A percentile compares a stretch with the other conserved stretches of the same genome.
Conservation (phyloP, 495 filamentous ascomycete species). For the Penicillium argentinense region DNA sequence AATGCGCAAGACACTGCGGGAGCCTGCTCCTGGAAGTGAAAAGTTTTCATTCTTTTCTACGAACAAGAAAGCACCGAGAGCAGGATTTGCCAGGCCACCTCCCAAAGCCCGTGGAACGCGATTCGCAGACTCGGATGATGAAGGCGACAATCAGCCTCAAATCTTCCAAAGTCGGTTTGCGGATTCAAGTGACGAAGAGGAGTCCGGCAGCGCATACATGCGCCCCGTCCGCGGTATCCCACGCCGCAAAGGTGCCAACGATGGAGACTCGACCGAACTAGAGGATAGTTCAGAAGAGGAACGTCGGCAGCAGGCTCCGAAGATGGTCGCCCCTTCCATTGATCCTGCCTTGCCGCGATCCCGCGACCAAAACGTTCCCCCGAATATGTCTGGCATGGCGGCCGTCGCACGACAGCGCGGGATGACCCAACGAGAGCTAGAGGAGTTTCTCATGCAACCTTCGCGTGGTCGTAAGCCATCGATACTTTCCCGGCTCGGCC, state of each 20-base stretch:
- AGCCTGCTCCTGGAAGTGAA: conserved; percentile 28
- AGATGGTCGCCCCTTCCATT: conserved; percentile 9
- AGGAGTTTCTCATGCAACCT: conserved; percentile 38
- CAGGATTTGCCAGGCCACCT: conserved; percentile 30
- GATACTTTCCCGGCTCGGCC: conserved; percentile 42
- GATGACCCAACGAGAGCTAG: conserved; percentile 41
- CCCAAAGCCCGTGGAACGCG: conserved; percentile 30
- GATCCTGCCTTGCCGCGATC: conserved; percentile 10
- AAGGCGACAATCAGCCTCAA: conserved; percentile 44
- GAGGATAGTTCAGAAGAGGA: conserved; percentile 59
- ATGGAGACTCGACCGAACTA: conserved; percentile 70
- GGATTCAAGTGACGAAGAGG: conserved; percentile 79
- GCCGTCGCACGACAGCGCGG: conserved; percentile 43
- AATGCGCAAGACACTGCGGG: conserved; percentile 54
- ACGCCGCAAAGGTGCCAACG: conserved; percentile 44
- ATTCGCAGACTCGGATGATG: conserved; percentile 73
- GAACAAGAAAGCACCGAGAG: conserved; percentile 41
- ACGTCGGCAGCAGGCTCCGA: conserved; percentile 8
- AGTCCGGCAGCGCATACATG: conserved; percentile 34
- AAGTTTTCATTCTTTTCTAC: conserved; percentile 49
- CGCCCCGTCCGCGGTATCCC: conserved; percentile 68
- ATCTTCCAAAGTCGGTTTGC: conserved; percentile 69
- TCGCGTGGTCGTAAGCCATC: conserved; percentile 36
- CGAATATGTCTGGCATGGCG: conserved; percentile 36
- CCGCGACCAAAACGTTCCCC: conserved; percentile 13